A percentile compares a stretch with the other conserved stretches of the same genome.
These are phyloP conservation scores for Sphagnum contortum DNA, from an alignment of 225 moss, liverwort and hornwort genomes.

Conservation along the genomic window DNA sequence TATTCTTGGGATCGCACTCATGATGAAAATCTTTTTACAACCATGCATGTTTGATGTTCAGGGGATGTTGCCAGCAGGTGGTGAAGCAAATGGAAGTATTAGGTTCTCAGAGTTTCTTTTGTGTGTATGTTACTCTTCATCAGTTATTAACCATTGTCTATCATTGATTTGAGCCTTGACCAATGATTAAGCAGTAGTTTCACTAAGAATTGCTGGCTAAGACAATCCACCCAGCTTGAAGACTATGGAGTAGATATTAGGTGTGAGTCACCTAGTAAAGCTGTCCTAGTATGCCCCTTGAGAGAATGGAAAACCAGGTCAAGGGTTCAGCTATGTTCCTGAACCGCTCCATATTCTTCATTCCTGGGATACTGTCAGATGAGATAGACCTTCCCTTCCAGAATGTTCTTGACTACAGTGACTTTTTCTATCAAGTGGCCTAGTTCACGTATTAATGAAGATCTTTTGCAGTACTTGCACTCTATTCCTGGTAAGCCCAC, in stretches of 20 bases:
- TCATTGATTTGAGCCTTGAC: neutral
- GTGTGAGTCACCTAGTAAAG: neutral
- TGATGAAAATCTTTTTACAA: no score
- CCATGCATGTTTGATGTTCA: constrained; percentile 37
- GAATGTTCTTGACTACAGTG: constrained; percentile 53
- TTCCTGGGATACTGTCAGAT: constrained; percentile 44
- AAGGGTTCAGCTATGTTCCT: constrained; percentile 54
- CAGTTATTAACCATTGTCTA: neutral
- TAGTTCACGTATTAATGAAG: constrained; percentile 30
- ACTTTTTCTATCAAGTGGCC: constrained; percentile 70
- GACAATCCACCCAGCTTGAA: no score
- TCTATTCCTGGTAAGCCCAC: constrained; percentile 37
- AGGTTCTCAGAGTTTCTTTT: neutral
- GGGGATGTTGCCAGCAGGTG: constrained; percentile 60
- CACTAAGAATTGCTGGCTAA: no score
- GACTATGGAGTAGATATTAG: neutral
- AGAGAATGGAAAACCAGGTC: constrained; percentile 11
- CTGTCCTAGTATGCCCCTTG: neutral
- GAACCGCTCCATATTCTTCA: constrained; percentile 63
- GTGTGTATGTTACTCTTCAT: neutral
- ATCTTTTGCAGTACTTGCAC: constrained; percentile 42
- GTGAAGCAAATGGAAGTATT: constrained; percentile 45
- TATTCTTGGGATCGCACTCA: no score
- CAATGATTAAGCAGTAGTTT: no score
- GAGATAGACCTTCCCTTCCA: constrained; percentile 63